Base-by-base conservation (phyloP, 2,329 filamentous ascomycete genomes). In the Aspergillus unguis region DNA sequence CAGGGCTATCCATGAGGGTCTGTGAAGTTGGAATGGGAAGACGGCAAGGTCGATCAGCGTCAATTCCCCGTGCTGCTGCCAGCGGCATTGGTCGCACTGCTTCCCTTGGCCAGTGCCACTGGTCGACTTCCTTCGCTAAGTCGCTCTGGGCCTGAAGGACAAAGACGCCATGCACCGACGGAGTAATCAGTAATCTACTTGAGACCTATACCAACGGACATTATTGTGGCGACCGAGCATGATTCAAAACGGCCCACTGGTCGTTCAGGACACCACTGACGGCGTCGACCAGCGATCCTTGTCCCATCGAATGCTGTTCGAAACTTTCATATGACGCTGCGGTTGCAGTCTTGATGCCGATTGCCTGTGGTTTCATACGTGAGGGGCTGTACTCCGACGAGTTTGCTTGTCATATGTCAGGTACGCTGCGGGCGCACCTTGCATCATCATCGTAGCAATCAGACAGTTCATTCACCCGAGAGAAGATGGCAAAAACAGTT, bases 211-310 rank as follows among this genome's bases (percentile, higher is more conserved):
- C 31, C 40, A 49, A 36, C 40, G 47, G 40, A 11, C 25, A 25
- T 28, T 49, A 49, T 43, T 28, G 32, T n/a, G 41, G 25, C 27
- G 29, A 44, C 27, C 8, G 6, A 27, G 26, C 11, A 42, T 6
- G 27, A 50, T 52, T 55, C 48, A 54, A 58, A 61, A 61, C 54
- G 55, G 52, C 49, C 57, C 57, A 59, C 55, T 32, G 25, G 26
- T 40, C 50, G 48, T n/a, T 43, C 50, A 44, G 40, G 45, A 32
- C 36, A 44, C 38, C 17, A 17, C 17, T 17, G 17, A 17, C 17
- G 17, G 17, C 17, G 17, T 17, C 17, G 17, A 17, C 17, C 17
- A 17, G 17, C 17, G 17, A 17, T 17, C 17, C 17, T 17, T 17
- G 17, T 17, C 17, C 17, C 17, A 17, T 17, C 1, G 17, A 17